Base-by-base conservation (phyloP, 805 yeast genomes). In the Yarrowia divulgata region DNA sequence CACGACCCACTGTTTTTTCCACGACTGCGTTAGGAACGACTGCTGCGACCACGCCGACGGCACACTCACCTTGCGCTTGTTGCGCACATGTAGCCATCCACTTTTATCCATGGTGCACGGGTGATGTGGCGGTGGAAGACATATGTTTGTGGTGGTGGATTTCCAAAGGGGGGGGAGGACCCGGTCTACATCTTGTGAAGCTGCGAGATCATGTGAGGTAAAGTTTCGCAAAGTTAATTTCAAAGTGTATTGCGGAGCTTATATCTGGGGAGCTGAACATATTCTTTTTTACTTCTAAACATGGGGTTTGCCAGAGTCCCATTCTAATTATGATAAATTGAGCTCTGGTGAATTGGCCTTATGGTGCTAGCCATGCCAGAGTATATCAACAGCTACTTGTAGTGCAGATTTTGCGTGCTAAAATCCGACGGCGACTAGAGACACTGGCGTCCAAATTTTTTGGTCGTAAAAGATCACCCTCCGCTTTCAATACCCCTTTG, bases 1-100 rank as follows among this genome's bases (percentile, higher is more conserved):
- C 8, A 78, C 80, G 42, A 77, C 77, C 80, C 80, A 78, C n/a
- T 77, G 73, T 18, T 76, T 70, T 50, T 69, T 73, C 80, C 80
- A 78, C 12, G 43, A 37, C 57, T 63, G 52, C 14, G 42, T 60
- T 13, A 60, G 52, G 18, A 60, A 43, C 52, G 52, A 43, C 34
- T 60, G 66, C 42, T 45, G 52, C 43, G 42, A 45, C 52, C 48
- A 45, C 8, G 52, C 66, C 2, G 66, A 23, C 8, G 66, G 32
- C 52, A 60, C 66, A 12, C 52, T 34, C 19, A 60, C 57, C 57
- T 63, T 63, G 46, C 68, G 68, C 32, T 63, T 63, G 57, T 37
- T 63, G 23, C 68, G 68, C n/a, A 63, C 68, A 14, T 49, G 45
- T n/a, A 48, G 19, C 68, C 68, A 63, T 8, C 57, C 68, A 23